Base-by-base conservation (phyloP, 2,329 filamentous ascomycete genomes). In the Botrytis pseudocinerea region DNA sequence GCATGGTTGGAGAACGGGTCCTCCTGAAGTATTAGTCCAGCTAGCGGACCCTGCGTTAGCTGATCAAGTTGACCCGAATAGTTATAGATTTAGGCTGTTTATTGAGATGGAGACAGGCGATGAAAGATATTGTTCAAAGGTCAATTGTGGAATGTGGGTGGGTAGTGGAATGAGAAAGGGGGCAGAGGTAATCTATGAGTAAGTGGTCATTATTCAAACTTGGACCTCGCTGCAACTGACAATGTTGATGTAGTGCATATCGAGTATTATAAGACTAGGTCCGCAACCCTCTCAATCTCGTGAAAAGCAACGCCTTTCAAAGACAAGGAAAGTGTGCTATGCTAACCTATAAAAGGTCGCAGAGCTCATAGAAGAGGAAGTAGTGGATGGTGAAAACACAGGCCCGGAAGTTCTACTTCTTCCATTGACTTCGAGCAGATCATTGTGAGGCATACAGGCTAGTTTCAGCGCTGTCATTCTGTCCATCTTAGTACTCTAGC, bases 81-180 rank as follows among this genome's bases (percentile, higher is more conserved):
- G 71, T 71, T 87, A 87, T 75, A 84, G 83, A 73, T 86, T 86
- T 75, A 83, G 85, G 74, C 81, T 86, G 76, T 85, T 85, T 73
- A 83, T 85, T 73, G 85, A 84, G 28, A 84, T 87, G 81, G 85
- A 86, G 78, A 86, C 85, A 35, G 81, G 84, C 4, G 85, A 87
- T 78, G 83, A 84, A 77, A 82, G 85, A 44, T 87, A 87, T 76
- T 82, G 82, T 65, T 84, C 85, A 71, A 83, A 83, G 73, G 82
- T 87, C 38, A 87, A 87, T 78, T 85, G 83, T 77, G 85, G 84
- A 8, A 80, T 86, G 70, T 86, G 85, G 85, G 82, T 86, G 64
- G 85, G 84, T 10, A 85, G 84, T 77, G 85, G 85, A 66, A 84
- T 85, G 78, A 84, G 84, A 80, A 83, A 82, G 71, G 83, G 80